These are phyloP conservation scores for Austropuccinia psidii DNA, from an alignment of 1,284 basidiomycete genomes.

Conservation along the genomic window DNA sequence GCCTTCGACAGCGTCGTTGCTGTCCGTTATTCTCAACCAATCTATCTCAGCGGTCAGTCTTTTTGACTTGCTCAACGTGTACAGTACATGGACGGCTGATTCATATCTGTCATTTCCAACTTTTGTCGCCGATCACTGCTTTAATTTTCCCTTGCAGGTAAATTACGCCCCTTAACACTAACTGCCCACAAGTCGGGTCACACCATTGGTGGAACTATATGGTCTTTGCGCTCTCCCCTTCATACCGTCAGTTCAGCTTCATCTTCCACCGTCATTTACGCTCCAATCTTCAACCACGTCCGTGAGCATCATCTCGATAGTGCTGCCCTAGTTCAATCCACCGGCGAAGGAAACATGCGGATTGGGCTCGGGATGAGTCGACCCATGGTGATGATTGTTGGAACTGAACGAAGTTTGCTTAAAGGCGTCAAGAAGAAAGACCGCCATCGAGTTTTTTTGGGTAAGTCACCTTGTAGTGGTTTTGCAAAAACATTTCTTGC, in stretches of 20 bases:
- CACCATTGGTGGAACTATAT: conserved; percentile 91
- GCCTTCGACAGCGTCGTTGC: conserved; percentile 89
- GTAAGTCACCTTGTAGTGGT: conserved; percentile 53
- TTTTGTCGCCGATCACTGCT: conserved; percentile 26
- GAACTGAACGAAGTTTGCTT: conserved; percentile 72
- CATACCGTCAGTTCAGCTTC: conserved; percentile 50
- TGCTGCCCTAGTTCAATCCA: conserved; percentile 66
- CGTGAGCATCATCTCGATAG: conserved; percentile 92
- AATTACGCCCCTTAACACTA: conserved; percentile 82
- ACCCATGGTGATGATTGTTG: conserved; percentile 87
- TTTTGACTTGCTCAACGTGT: not conserved
- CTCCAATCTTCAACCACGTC: conserved; percentile 94
- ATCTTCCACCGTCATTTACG: conserved; percentile 89
- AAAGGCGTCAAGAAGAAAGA: conserved; percentile 82
- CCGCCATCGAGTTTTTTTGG: conserved; percentile 76
- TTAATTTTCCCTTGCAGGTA: conserved; percentile 54
- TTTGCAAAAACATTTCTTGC: not conserved
- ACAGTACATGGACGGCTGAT: not conserved
- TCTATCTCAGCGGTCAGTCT: conserved; percentile 75
- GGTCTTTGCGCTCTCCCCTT: conserved; percentile 88
- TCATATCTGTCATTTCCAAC: conserved; percentile 4
- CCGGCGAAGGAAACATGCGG: conserved; percentile 62
- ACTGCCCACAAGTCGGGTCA: conserved; percentile 95
- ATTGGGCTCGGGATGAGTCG: conserved; percentile 66
- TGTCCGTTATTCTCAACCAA: conserved; percentile 81